A percentile compares a stretch with the other conserved stretches of the same genome.
Evolutionary conservation across 371 early-diverging fungal species (phyloP).

Genomic region (Chytridiales sp.): DNA sequence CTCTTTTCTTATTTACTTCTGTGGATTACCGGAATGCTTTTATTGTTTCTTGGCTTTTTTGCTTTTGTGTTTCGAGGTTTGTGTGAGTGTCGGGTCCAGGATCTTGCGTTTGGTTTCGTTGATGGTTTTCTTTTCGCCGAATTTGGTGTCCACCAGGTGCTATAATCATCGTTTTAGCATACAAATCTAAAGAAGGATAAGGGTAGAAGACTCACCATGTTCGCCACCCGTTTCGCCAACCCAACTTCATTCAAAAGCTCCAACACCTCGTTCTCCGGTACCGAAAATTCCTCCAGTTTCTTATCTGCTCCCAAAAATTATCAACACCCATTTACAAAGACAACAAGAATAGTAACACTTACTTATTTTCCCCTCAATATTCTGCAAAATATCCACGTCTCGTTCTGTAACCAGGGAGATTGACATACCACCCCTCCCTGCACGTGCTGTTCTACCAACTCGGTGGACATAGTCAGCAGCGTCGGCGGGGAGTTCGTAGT

Average conservation of each 20-base stretch:
- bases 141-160: slow-evolving; percentile 40
- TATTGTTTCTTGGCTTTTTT: too few relatives aligned
- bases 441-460: slow-evolving; percentile 98
- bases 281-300: slow-evolving; percentile 72
- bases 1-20: too few relatives aligned
- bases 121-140: slow-evolving; percentile 34
- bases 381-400: slow-evolving; percentile 84
- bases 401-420: slow-evolving; percentile 91
- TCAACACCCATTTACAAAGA: too few relatives aligned
- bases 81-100: too few relatives aligned
- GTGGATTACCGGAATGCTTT: too few relatives aligned
- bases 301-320: slow-evolving; percentile 56
- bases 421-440: slow-evolving; percentile 87
- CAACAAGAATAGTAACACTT: neutral
- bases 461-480: slow-evolving; percentile 98
- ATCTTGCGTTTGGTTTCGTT: slow-evolving; percentile 10
- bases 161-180: slow-evolving; percentile 1
- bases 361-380: slow-evolving; percentile 78
- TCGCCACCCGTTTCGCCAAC: slow-evolving; percentile 86
- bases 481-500: slow-evolving; percentile 98
- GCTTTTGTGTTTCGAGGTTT: too few relatives aligned
- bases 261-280: slow-evolving; percentile 77
- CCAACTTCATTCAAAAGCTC: slow-evolving; percentile 80
- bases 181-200: neutral
- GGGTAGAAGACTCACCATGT: slow-evolving; percentile 52